Percentiles rank a stretch among this genome's conserved stretches.
These are phyloP conservation scores for Hagleromyces aurorensis DNA, from an alignment of 805 yeast genomes.

Conservation along the genomic window DNA sequence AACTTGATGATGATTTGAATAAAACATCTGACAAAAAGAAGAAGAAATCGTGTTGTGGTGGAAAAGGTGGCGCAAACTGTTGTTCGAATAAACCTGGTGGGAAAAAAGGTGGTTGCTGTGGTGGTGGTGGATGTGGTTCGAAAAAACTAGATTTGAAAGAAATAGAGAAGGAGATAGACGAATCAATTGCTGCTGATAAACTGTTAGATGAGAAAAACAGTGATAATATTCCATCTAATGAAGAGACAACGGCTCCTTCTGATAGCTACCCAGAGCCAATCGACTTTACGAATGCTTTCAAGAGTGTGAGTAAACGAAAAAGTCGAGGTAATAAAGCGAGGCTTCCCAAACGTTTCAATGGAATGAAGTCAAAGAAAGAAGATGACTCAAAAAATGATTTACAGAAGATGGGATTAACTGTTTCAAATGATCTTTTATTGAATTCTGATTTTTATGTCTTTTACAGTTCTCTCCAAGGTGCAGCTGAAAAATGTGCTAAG, in stretches of 20 bases:
- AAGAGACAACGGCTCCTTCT: too few relatives aligned
- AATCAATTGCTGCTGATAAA: constrained; percentile 11
- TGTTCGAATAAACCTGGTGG: constrained; percentile 14
- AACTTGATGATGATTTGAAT: too few relatives aligned
- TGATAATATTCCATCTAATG: too few relatives aligned
- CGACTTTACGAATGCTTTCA: constrained; percentile 36
- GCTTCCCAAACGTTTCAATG: constrained; percentile 12
- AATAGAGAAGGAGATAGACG: constrained; percentile 14
- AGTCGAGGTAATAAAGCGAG: constrained; percentile 4
- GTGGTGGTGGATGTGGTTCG: constrained; percentile 25
- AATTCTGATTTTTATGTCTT: constrained; percentile 59
- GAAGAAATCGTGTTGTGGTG: constrained; percentile 24
- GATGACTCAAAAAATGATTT: constrained; percentile 10
- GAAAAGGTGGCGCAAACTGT: constrained; percentile 13
- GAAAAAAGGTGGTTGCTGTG: constrained; percentile 7
- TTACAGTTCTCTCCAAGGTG: constrained; percentile 81
- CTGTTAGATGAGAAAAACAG: not conserved
- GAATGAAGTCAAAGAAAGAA: constrained; percentile 5
- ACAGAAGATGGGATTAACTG: constrained; percentile 31
- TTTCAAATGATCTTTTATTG: constrained; percentile 36
- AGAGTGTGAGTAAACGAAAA: constrained; percentile 11
- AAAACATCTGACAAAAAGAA: constrained; percentile 3
- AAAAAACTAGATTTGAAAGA: constrained; percentile 15
- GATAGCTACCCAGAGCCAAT: constrained; percentile 23
- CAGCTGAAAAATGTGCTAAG: constrained; percentile 64